Conservation (phyloP, 108 stramenopile genomes). For the Asterionellopsis glacialis region DNA sequence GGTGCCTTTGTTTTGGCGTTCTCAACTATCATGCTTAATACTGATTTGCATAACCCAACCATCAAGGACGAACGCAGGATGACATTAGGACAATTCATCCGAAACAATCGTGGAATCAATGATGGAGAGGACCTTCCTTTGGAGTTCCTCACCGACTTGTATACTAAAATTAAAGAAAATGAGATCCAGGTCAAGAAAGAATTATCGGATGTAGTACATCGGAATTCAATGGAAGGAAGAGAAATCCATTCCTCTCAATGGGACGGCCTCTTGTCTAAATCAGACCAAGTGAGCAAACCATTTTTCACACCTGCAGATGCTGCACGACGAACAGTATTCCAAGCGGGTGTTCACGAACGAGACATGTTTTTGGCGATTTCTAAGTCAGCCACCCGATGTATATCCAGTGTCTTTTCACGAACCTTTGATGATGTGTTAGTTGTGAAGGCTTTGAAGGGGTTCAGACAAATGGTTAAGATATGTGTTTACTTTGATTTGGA, state of each 20-base stretch:
- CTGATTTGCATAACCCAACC: constrained; percentile 87
- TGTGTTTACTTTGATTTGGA: constrained; percentile 58
- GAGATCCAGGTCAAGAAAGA: constrained; percentile 73
- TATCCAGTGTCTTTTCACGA: constrained; percentile 72
- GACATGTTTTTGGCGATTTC: constrained; percentile 86
- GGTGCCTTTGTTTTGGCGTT: constrained; percentile 92
- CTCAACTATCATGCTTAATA: constrained; percentile 93
- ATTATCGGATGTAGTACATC: constrained; percentile 33
- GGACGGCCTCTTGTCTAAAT: constrained; percentile 54
- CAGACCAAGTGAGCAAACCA: constrained; percentile 46
- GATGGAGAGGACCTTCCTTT: constrained; percentile 81
- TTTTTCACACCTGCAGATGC: constrained; percentile 59
- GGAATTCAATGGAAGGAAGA: constrained; percentile 26
- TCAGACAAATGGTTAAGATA: constrained; percentile 59
- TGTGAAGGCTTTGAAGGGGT: constrained; percentile 65
- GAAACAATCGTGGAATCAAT: constrained; percentile 91
- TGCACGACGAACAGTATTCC: constrained; percentile 34
- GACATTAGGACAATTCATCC: constrained; percentile 89
- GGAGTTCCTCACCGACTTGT: constrained; percentile 76
- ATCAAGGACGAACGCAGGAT: constrained; percentile 87
- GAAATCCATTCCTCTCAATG: constrained; percentile 43
- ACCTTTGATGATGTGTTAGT: constrained; percentile 85
- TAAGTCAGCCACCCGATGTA: constrained; percentile 58
- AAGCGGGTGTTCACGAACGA: constrained; percentile 83
- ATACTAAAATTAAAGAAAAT: constrained; percentile 71